Base-by-base conservation (phyloP, 371 early-diverging fungal species). In the Apophysomyces variabilis region DNA sequence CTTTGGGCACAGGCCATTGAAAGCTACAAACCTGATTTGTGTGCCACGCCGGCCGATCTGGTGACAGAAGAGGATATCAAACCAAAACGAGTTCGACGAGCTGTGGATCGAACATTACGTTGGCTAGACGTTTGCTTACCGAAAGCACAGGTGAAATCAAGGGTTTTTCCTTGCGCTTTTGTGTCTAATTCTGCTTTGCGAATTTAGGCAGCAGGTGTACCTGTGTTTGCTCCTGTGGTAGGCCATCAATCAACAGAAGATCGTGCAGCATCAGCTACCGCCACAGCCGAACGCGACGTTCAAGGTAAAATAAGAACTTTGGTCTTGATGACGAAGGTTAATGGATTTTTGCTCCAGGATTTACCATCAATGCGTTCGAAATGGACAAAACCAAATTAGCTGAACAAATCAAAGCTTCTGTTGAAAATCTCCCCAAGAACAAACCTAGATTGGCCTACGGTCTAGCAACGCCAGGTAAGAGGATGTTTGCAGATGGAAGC, bases 51-150 rank as follows among this genome's bases (percentile, higher is more conserved):
- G 60, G 73, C 84, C 0, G 83, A 85, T 66, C 59, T 70, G 7
- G 64, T 76, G 5, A 64, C 82, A 4, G 76, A 83, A 18, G 87
- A 86, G 32, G 82, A 76, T 7, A 77, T 80, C 35, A 80, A 84
- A 21, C 72, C 70, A 16, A 92, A 90, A 61, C 84, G 93, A 44
- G 80, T 89, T 5, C 69, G 69, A 41, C 87, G 85, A 68, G 89
- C 92, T 6, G 88, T 92, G 0, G 83, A 89, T 60, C 78, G 93
- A 60, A 82, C 91, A 1, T 68, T 87, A 13, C 81, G 81, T 26
- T 93, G 93, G 93, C 65, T 87, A 64, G 86, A 85, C 62, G 78
- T 58, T 9, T 63, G 63, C 14, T 66, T 76, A 7, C 54, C 26
- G 21, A 70, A 78, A 62, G 71, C 73, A 60, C 67, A 80, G 68